phyloP scores from a whole-genome alignment of 768 basidiomycete genomes.

The Pleurotus sapidus region DNA sequence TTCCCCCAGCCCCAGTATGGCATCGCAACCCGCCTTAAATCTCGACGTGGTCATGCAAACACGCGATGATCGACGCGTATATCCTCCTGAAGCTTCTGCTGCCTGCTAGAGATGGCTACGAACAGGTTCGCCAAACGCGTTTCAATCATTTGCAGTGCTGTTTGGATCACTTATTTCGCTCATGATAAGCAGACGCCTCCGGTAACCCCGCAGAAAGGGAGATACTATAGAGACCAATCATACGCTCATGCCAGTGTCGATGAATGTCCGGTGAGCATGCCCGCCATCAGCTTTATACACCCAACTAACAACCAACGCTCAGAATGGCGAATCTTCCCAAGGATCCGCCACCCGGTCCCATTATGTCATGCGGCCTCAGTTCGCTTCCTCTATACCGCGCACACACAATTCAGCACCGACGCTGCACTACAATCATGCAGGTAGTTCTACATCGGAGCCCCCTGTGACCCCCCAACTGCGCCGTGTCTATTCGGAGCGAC shows the following conservation, averaged over 20 bases:
- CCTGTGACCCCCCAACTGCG: slow-evolving; percentile 49
- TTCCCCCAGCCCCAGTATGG: slow-evolving; percentile 52
- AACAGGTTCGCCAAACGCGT: slow-evolving; percentile 39
- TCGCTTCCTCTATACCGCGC: background rate
- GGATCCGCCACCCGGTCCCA: background rate
- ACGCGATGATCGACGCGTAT: slow-evolving; percentile 51
- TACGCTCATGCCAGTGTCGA: background rate
- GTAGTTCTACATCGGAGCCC: slow-evolving; percentile 27
- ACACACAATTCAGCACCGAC: background rate
- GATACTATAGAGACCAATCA: slow-evolving; percentile 55
- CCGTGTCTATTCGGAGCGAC: slow-evolving; percentile 26
- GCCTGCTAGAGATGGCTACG: slow-evolving; percentile 18
- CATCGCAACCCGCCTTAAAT: slow-evolving; percentile 42
- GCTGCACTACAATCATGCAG: background rate
- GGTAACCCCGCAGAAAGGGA: slow-evolving; percentile 57
- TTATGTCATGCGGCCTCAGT: slow-evolving; percentile 4
- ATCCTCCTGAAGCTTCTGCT: slow-evolving; percentile 27
- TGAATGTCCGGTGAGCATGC: background rate
- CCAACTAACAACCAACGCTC: background rate
- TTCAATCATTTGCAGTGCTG: slow-evolving; percentile 12
- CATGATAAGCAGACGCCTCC: slow-evolving; percentile 26
- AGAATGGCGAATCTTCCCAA: background rate
- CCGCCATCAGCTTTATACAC: background rate
- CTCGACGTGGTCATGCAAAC: slow-evolving; percentile 48
- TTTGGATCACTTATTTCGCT: slow-evolving; percentile 10